Evolutionary conservation across 164 flowering plant species (phyloP).

Genomic region (Vitis riparia): DNA sequence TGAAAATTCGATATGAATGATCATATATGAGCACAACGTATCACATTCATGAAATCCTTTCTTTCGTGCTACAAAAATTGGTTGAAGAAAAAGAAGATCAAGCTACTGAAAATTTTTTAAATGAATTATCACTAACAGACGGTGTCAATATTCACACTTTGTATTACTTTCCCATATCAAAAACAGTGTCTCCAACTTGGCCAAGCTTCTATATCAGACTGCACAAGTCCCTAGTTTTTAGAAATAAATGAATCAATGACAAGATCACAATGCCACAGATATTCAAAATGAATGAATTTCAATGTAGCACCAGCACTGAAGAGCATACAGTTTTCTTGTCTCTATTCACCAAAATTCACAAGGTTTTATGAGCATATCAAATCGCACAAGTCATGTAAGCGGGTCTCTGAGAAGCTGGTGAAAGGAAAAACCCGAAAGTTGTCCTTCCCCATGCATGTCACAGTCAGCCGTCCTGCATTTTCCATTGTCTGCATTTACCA

Average conservation of each 20-base stretch:
- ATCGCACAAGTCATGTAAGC: slow-evolving; percentile 66
- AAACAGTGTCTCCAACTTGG: too few relatives aligned
- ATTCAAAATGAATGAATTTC: background rate
- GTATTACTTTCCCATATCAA: too few relatives aligned
- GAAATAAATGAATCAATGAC: background rate
- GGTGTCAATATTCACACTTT: too few relatives aligned
- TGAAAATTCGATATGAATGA: too few relatives aligned
- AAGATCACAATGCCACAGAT: background rate
- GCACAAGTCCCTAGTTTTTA: background rate
- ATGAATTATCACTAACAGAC: too few relatives aligned
- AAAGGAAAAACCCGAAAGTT: slow-evolving; percentile 53
- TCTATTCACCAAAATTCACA: background rate
- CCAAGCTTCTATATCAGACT: too few relatives aligned
- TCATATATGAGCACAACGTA: too few relatives aligned
- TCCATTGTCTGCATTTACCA: slow-evolving; percentile 48
- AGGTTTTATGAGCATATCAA: slow-evolving; percentile 47
- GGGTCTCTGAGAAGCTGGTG: slow-evolving; percentile 49
- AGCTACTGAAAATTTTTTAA: too few relatives aligned
- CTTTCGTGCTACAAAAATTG: too few relatives aligned
- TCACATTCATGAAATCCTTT: too few relatives aligned
- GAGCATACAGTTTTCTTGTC: background rate
- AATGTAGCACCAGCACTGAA: background rate
- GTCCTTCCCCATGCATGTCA: slow-evolving; percentile 60
- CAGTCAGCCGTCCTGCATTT: slow-evolving; percentile 46
- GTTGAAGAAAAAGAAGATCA: too few relatives aligned